Evolutionary conservation across 345 rosid genomes (phyloP).

Genomic region (Gossypium herbaceum): DNA sequence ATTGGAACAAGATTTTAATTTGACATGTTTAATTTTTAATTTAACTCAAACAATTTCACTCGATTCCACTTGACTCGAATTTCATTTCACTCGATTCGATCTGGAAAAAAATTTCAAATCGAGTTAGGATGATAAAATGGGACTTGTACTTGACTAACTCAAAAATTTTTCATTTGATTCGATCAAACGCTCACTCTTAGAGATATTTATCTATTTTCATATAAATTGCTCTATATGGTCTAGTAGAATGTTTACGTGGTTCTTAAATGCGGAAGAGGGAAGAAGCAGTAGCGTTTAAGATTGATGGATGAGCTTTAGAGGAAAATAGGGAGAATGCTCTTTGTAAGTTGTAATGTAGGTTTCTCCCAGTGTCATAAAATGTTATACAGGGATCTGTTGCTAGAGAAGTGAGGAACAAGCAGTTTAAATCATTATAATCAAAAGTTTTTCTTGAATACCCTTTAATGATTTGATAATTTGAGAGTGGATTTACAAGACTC

Average conservation of each 20-base stretch:
- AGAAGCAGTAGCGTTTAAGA: neutral
- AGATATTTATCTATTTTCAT: neutral
- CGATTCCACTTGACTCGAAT: too few relatives aligned
- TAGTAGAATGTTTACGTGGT: neutral
- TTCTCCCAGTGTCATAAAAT: neutral
- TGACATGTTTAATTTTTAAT: too few relatives aligned
- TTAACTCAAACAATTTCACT: too few relatives aligned
- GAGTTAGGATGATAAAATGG: too few relatives aligned
- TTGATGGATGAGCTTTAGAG: neutral
- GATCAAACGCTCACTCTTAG: too few relatives aligned
- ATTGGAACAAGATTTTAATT: too few relatives aligned
- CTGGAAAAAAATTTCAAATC: too few relatives aligned
- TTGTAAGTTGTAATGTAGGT: neutral
- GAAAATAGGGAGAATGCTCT: neutral
- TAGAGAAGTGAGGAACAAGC: neutral
- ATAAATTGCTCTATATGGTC: neutral
- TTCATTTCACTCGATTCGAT: too few relatives aligned
- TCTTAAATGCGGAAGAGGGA: neutral
- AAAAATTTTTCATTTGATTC: too few relatives aligned
- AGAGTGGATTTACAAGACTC: neutral
- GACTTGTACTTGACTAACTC: too few relatives aligned
- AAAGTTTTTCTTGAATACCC: neutral
- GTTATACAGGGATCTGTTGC: neutral
- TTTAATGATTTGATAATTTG: neutral
- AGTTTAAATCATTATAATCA: neutral